A percentile compares a stretch with the other conserved stretches of the same genome.
Conservation (phyloP, 192 early-diverging fungal genomes). For the Dispira parvispora region DNA sequence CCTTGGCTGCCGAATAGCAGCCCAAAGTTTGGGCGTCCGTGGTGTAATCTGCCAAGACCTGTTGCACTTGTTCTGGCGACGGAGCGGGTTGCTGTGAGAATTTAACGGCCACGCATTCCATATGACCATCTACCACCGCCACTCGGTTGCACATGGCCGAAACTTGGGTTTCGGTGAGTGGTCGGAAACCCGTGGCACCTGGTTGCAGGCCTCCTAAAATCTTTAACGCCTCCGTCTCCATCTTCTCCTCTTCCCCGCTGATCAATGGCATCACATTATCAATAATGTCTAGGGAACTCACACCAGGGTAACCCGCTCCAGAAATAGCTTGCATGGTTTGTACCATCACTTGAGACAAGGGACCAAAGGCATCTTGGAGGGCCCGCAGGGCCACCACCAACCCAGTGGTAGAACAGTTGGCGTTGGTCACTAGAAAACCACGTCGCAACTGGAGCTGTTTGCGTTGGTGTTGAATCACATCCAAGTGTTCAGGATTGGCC, state of each 20-base stretch:
- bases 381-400: slow-evolving; percentile 80
- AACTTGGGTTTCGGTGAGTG: slow-evolving; percentile 44
- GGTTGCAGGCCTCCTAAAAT: slow-evolving; percentile 56
- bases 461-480: slow-evolving; percentile 61
- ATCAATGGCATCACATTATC: slow-evolving; percentile 94
- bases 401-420: slow-evolving; percentile 98
- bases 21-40: slow-evolving; percentile 67
- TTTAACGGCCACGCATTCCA: slow-evolving; percentile 74
- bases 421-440: slow-evolving; percentile 91
- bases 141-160: slow-evolving; percentile 95
- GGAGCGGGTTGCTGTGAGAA: slow-evolving; percentile 46
- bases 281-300: slow-evolving; percentile 84
- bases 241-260: slow-evolving; percentile 91
- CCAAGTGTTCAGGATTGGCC: slow-evolving; percentile 81
- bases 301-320: slow-evolving; percentile 95
- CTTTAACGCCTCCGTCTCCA: slow-evolving; percentile 87
- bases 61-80: slow-evolving; percentile 53
- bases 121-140: slow-evolving; percentile 91
- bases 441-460: slow-evolving; percentile 28
- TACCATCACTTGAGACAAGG: slow-evolving; percentile 62
- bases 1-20: slow-evolving; percentile 63
- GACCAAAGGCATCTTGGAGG: slow-evolving; percentile 83
- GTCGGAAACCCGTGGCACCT: slow-evolving; percentile 19
- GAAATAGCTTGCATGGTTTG: slow-evolving; percentile 92
- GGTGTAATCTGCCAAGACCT: slow-evolving; percentile 52